A percentile compares a stretch with the other conserved stretches of the same genome.
Conservation (phyloP, 306 rosid species). For the Cercis canadensis region DNA sequence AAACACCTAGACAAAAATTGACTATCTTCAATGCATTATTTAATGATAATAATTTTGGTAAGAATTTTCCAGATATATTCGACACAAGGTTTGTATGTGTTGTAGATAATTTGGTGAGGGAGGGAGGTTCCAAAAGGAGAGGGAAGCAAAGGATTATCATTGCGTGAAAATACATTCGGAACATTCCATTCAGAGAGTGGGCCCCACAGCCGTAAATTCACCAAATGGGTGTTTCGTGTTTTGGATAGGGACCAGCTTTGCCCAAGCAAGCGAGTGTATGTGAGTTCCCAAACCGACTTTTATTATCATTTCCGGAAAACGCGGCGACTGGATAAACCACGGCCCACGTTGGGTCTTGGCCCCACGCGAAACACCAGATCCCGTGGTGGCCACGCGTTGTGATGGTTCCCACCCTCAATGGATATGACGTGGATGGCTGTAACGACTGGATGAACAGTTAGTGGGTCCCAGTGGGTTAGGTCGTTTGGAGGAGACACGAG, state of each 20-base stretch:
- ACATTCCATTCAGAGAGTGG: constrained; percentile 35
- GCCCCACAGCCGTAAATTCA: constrained; percentile 32
- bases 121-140: no score
- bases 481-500: no score
- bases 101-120: no score
- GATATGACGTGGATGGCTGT: background rate
- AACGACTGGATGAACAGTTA: no score
- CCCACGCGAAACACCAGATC: background rate
- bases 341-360: constrained; percentile 25
- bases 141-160: constrained; percentile 2
- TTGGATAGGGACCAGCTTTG: constrained; percentile 39
- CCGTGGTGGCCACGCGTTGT: constrained; percentile 32
- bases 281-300: no score
- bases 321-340: constrained; percentile 48
- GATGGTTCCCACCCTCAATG: background rate
- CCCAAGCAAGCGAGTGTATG: background rate
- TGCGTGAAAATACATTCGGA: constrained; percentile 41
- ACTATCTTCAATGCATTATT: no score
- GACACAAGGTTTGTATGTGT: no score
- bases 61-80: no score
- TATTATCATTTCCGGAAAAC: constrained; percentile 37
- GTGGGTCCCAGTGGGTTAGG: constrained; percentile 19
- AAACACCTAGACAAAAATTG: no score
- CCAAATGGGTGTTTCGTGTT: background rate
- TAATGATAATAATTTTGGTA: no score